Base-by-base conservation (phyloP, 441 rosid genomes). In the Flueggea neowawraea region DNA sequence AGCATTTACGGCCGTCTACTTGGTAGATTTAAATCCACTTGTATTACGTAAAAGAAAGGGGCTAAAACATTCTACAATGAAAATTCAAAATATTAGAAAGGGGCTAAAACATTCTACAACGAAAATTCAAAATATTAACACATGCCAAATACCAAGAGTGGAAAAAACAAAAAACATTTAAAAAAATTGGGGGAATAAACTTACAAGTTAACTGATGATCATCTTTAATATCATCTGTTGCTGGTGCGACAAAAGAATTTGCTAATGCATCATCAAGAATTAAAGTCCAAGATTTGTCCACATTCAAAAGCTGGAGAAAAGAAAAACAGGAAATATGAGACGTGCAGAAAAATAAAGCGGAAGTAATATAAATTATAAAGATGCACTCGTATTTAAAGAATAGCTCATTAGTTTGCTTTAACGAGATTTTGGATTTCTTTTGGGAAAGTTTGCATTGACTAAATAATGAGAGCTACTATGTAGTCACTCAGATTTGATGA, bases 201-300 rank as follows among this genome's bases (percentile, higher is more conserved):
- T 89, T 76, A 95, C 99, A 80, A 36, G 68, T 75, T 58, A 91
- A 74, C 69, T 95, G 98, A 58, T 81, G 83, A 48, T 95, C 99
- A 59, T 91, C 97, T 77, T 81, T 83, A 12, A 95, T 85, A 69
- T 86, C 89, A 70, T 91, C 98, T 10, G 90, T 84, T 39, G 74
- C 78, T 3, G 98, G 96, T 28, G 97, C 83, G 65, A 91, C 62
- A 69, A 95, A 95, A 50, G 99, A 95, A 70, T 91, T 95, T 11
- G 97, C 89, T 72, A 95, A 73, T 65, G 88, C 97, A 74, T 95
- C 99, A 31, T 91, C 93, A 2, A 91, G 83, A 56, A 89, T 79
- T 65, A 95, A 75, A 52, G 86, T 88, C 99, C 98, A 91, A 8
- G 91, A 79, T 55, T 86, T 78, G 61, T 84, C 86, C 67, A 89